Evolutionary conservation across 2,329 filamentous ascomycete genomes (phyloP).

Genomic region (Fusarium sp.): DNA sequence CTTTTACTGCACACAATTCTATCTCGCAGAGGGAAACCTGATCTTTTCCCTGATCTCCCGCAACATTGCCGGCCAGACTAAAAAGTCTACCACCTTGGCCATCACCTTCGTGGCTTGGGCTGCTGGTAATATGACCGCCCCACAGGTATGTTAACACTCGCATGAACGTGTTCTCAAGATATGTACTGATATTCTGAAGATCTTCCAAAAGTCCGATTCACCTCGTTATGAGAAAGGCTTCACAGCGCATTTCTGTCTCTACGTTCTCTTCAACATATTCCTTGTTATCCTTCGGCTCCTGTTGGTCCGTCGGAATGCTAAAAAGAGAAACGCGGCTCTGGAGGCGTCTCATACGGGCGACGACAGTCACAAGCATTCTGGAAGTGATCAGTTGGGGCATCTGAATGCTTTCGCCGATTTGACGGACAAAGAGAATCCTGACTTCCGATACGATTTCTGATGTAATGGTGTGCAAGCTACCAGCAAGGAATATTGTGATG

Average conservation of each 20-base stretch:
- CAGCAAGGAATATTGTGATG: fast-evolving
- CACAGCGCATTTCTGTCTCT: not conserved
- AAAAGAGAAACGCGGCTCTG: not conserved
- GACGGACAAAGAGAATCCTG: not conserved
- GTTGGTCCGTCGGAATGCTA: not conserved
- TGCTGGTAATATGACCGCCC: conserved; percentile 56
- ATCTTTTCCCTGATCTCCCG: not conserved
- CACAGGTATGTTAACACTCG: conserved; percentile 38
- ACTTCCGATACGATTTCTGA: not conserved
- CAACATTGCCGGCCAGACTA: conserved; percentile 57
- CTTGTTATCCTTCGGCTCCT: not conserved
- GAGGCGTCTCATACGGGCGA: not conserved
- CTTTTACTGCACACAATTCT: conserved; percentile 57
- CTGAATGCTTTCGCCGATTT: not conserved
- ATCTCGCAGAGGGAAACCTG: not conserved
- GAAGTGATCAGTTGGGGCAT: not conserved
- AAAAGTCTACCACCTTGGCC: conserved; percentile 56
- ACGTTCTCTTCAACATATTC: not conserved
- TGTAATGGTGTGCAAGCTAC: fast-evolving
- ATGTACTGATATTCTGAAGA: not conserved
- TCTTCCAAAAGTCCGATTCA: not conserved
- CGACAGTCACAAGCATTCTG: not conserved
- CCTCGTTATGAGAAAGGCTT: not conserved
- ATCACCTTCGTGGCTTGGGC: conserved; percentile 57
- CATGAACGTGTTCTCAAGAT: not conserved